Conservation (phyloP, 257 asterid genomes). For the Datura wrightii region DNA sequence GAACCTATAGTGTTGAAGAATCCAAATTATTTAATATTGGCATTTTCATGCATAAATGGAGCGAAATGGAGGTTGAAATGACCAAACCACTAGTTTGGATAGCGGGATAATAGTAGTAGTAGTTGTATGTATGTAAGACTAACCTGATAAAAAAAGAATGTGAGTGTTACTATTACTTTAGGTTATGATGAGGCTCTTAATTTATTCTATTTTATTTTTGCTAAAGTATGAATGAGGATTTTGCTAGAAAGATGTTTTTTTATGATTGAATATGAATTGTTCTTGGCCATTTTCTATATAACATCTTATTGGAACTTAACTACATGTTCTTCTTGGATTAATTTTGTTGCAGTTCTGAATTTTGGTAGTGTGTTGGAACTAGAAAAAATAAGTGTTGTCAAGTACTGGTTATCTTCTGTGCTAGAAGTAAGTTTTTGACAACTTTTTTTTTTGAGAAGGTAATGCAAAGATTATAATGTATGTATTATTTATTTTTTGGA, state of each 20-base stretch:
- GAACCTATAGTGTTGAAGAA: not conserved
- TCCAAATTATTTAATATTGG: not conserved
- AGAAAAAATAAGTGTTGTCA: slow-evolving; percentile 7
- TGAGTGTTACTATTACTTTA: not conserved
- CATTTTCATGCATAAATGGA: not conserved
- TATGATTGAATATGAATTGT: slow-evolving; percentile 18
- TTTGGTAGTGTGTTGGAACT: not conserved
- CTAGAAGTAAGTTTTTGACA: slow-evolving; percentile 3
- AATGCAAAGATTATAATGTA: not conserved
- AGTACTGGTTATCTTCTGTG: not conserved
- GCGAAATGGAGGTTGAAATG: not conserved
- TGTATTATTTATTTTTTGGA: not conserved
- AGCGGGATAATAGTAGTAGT: not conserved
- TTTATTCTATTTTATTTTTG: not conserved
- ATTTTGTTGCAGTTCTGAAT: slow-evolving; percentile 26
- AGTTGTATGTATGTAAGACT: not conserved
- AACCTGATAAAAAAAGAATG: not conserved
- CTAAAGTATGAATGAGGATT: not conserved
- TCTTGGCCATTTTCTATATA: not conserved
- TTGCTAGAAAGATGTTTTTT: not conserved
- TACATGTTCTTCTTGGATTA: slow-evolving; percentile 14
- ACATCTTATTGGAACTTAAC: not conserved
- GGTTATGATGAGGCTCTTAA: not conserved
- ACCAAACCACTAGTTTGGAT: not conserved
- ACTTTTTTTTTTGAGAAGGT: not conserved